Base-by-base conservation (phyloP, 2,329 filamentous ascomycete genomes). In the Teratosphaeria pseudoeucalypti region DNA sequence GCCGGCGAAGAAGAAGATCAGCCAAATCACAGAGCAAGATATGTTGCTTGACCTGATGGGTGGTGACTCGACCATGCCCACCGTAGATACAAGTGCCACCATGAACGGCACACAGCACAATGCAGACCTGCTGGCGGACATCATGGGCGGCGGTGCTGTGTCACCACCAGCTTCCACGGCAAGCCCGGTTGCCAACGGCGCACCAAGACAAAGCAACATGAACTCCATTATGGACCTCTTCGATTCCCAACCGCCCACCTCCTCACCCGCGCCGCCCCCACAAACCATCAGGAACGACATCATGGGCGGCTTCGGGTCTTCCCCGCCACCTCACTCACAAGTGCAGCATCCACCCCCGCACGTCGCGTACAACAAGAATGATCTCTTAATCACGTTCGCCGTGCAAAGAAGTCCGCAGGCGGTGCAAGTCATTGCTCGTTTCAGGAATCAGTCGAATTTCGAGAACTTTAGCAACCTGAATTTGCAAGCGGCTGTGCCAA, bases 1-100 rank as follows among this genome's bases (percentile, higher is more conserved):
- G 61, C 72, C 82, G n/a, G 90, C 88, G 71, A 90, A 88, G 71
- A 92, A 87, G 75, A 84, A 84, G 69, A 82, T 85, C 32, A 81
- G 86, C 63, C 94, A 95, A 75, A 88, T 89, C 49, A 89, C 89
- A 7, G 92, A 96, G 71, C 89, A 95, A 72, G 92, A 97, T 68
- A 84, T 96, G 64, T 81, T 99, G 19, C 84, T 92, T 60, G 92
- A 97, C 70, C 82, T 99, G 52, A 96, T 97, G 88, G 92, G 89
- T 60, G 89, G 90, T 60, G 70, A 62, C n/a, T 79, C 81, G n/a
- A 80, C 87, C 62, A 78, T 82, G n/a, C 83, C 88, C 3, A 76
- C 81, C 5, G 69, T 78, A 1, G 78, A 83, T 26, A 78, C 84
- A 27, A 82, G 81, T 63, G 75, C 78, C 29, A 77, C 78, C 26